Evolutionary conservation across 495 filamentous ascomycete species (phyloP).

Genomic region (Copromyces sp.): DNA sequence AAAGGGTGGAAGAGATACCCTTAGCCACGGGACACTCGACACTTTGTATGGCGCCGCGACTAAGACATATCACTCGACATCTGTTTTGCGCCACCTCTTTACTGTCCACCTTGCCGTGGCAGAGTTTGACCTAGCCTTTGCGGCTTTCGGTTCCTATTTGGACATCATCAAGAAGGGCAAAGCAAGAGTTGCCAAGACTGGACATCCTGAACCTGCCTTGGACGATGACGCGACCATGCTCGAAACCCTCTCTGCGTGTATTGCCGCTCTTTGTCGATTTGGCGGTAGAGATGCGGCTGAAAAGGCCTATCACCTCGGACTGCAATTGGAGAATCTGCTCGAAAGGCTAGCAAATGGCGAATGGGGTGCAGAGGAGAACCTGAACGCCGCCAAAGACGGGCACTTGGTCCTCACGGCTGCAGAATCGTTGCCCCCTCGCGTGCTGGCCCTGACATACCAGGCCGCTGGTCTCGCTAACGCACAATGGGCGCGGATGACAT

Average conservation of each 20-base stretch:
- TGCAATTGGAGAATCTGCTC: constrained; percentile 54
- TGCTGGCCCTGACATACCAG: constrained; percentile 60
- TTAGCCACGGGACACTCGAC: constrained; percentile 66
- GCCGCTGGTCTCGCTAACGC: constrained; percentile 76
- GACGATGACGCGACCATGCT: constrained; percentile 69
- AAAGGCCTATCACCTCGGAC: constrained; percentile 58
- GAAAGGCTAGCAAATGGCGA: constrained; percentile 22
- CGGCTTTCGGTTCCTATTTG: constrained; percentile 80
- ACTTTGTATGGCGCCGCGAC: constrained; percentile 79
- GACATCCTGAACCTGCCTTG: constrained; percentile 57
- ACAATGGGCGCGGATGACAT: constrained; percentile 74
- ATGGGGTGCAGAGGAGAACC: constrained; percentile 12
- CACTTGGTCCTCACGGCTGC: constrained; percentile 11
- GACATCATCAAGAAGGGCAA: constrained; percentile 75
- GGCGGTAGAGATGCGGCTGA: constrained; percentile 63
- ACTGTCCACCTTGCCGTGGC: constrained; percentile 74
- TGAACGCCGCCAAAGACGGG: constrained; percentile 26
- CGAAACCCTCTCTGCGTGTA: constrained; percentile 63
- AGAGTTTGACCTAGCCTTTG: constrained; percentile 79
- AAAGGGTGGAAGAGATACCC: constrained; percentile 60
- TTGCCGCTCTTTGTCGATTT: constrained; percentile 72
- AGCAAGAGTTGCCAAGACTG: constrained; percentile 66
- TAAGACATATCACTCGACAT: constrained; percentile 87
- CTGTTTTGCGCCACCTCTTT: constrained; percentile 78
- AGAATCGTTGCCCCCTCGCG: constrained; percentile 34